Conservation (phyloP, 2,329 filamentous ascomycete species). For the Cordyceps cateniannulata region DNA sequence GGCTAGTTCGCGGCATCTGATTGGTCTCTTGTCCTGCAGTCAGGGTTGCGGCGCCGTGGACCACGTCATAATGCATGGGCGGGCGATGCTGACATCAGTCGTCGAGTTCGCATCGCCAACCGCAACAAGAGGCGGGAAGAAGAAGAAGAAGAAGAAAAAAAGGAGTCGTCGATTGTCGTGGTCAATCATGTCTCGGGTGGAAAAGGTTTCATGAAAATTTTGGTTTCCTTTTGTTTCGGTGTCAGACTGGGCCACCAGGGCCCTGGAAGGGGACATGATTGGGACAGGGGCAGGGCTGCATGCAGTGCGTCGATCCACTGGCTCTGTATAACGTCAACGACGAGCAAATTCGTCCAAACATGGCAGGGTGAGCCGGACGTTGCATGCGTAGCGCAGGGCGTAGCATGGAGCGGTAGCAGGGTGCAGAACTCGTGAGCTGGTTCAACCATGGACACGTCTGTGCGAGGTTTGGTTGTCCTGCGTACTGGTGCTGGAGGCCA, state of each 20-base stretch:
- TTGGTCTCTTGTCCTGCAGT: neutral
- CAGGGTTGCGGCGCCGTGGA: neutral
- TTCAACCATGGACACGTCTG: neutral
- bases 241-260: constrained; percentile 3
- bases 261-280: neutral
- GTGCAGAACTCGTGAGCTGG: neutral
- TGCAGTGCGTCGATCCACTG: neutral
- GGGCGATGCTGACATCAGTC: neutral
- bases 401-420: neutral
- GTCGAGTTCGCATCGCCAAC: neutral
- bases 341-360: neutral
- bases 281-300: neutral
- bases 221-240: neutral
- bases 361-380: neutral
- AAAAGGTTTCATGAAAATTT: neutral
- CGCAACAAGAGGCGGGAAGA: neutral
- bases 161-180: neutral
- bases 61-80: constrained; percentile 7
- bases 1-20: neutral
- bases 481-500: neutral
- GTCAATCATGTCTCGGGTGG: neutral
- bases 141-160: neutral
- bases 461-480: neutral
- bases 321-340: neutral
- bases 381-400: neutral